These are phyloP conservation scores for Silene conica DNA, from an alignment of 148 eudicot genomes.

Conservation along the genomic window DNA sequence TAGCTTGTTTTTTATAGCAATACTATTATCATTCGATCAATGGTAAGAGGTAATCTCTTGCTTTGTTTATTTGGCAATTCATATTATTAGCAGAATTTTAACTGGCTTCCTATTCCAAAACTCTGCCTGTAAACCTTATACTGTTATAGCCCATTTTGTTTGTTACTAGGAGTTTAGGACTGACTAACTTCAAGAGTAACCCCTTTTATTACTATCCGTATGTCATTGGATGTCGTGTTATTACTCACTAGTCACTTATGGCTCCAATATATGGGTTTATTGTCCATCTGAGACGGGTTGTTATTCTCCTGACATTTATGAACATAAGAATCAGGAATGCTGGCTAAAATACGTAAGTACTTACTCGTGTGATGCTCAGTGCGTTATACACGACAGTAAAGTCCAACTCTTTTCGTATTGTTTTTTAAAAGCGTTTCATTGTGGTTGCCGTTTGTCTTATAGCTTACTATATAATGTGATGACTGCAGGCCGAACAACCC, in stretches of 20 bases:
- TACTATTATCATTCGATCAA: no score
- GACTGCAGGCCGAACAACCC: slow-evolving; percentile 70
- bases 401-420: no score
- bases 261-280: slow-evolving; percentile 94
- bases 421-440: no score
- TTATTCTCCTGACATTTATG: slow-evolving; percentile 82
- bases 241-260: neutral
- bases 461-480: no score
- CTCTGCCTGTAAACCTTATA: neutral
- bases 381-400: neutral
- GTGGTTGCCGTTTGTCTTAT: no score
- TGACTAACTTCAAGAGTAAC: neutral
- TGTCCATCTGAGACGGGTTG: slow-evolving; percentile 90
- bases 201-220: neutral
- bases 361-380: neutral
- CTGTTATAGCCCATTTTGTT: neutral
- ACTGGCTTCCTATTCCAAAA: neutral
- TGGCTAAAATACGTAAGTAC: slow-evolving; percentile 92
- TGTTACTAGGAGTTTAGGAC: neutral
- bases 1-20: no score
- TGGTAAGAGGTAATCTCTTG: no score
- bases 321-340: slow-evolving; percentile 83
- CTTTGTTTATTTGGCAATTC: no score
- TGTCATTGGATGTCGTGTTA: neutral
- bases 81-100: neutral